Conservation (phyloP, 345 rosid genomes). For the Odontarrhena argentea region DNA sequence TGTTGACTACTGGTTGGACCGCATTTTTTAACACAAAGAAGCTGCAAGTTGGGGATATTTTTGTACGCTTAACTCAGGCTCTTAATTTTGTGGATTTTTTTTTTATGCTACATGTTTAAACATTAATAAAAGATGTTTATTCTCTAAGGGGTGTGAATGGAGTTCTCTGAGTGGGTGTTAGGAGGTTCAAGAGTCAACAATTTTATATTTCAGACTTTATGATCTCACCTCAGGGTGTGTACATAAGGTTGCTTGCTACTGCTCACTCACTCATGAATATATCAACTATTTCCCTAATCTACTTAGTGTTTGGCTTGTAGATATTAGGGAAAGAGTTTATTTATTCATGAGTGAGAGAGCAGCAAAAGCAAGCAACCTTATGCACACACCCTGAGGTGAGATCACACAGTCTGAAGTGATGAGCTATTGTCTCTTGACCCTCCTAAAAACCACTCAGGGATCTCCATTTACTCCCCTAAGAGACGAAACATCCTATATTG, state of each 20-base stretch:
- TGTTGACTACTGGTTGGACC: too few species aligned
- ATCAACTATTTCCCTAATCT: slow-evolving; percentile 78
- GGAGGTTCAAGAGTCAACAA: slow-evolving; percentile 79
- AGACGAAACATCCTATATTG: not conserved
- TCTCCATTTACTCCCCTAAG: slow-evolving; percentile 74
- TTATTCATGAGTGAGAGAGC: slow-evolving; percentile 77
- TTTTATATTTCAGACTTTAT: slow-evolving; percentile 74
- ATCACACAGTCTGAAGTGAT: slow-evolving; percentile 80
- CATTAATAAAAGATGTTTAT: too few species aligned
- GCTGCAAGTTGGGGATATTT: too few species aligned
- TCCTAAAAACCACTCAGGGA: slow-evolving; percentile 78
- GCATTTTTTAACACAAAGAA: too few species aligned
- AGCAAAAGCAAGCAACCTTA: slow-evolving; percentile 87
- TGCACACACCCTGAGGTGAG: slow-evolving; percentile 87
- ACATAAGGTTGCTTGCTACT: slow-evolving; percentile 87
- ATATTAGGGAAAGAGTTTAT: slow-evolving; percentile 71
- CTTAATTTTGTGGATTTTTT: too few species aligned
- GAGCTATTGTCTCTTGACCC: slow-evolving; percentile 71
- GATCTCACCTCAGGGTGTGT: slow-evolving; percentile 86
- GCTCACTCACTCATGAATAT: slow-evolving; percentile 77
- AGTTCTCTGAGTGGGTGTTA: slow-evolving; percentile 79
- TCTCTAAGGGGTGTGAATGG: slow-evolving; percentile 64
- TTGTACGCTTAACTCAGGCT: too few species aligned
- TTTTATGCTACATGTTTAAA: too few species aligned
- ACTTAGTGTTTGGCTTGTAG: slow-evolving; percentile 65